Evolutionary conservation across 305 asterid genomes (phyloP), one percentile per base, ranked within the genome.

Genomic region (Fraxinus sp.): DNA sequence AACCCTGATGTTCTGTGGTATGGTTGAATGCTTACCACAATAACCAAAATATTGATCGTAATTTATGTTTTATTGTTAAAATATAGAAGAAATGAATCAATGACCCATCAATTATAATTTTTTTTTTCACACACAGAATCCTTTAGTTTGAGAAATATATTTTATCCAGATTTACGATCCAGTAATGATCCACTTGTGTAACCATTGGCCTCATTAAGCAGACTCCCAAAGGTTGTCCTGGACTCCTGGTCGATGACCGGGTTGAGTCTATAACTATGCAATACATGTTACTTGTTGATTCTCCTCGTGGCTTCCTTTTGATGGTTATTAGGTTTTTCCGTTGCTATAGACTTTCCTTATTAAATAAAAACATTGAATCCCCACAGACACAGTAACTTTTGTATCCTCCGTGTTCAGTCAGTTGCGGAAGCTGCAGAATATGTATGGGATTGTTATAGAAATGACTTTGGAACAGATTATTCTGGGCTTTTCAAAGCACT

Each of bases 391-490:
- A 66, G 57, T 64, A 49, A 8, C 75, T 87, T 79, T 72, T 80
- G 77, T n/a, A 77, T 43, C 18, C 49, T 1, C 26, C 39, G 18
- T 88, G 76, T 84, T 43, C 94, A 97, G 99, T 89, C 93, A 33
- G 96, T 97, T 83, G 97, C 96, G 57, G 97, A 94, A 88, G 92
- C 90, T 88, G 98, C 99, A 57, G 99, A 95, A 89, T 91, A 88
- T 84, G 92, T 97, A 84, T 97, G 99, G 98, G 99, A 94, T 85
- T 87, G 93, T 84, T 95, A 95, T 81, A 97, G 97, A 74, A 79
- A 92, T 84, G 95, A 97, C 73, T 93, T 97, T 83, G 98, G 98
- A 78, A 87, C 98, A 10, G 97, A 97, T 89, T 97, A 93, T 88
- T 92, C 98, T 83, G 97, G 90, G 79, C 95, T 97, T 57, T 90